A percentile compares a stretch with the other conserved stretches of the same genome.
These are phyloP conservation scores for Pyrrhoderma noxium DNA, from an alignment of 1,284 basidiomycete species.

Conservation along the genomic window DNA sequence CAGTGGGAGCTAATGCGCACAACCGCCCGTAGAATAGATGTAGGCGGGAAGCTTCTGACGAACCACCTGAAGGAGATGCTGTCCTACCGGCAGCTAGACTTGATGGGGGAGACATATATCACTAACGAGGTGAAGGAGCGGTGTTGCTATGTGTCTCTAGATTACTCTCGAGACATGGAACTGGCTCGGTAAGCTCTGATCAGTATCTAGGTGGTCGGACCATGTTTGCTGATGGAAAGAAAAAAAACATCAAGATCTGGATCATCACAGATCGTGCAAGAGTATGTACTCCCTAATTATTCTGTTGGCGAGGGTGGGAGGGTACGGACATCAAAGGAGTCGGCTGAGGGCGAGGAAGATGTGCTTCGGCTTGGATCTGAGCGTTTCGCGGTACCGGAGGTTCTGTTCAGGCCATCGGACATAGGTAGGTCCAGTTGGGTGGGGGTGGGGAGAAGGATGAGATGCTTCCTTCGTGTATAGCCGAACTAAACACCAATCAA, in stretches of 20 bases:
- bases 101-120: constrained; percentile 94
- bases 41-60: constrained; percentile 90
- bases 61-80: constrained; percentile 92
- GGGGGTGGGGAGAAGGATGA: neutral
- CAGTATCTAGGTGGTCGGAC: constrained; percentile 11
- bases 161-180: constrained; percentile 72
- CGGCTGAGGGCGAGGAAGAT: constrained; percentile 60
- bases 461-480: neutral
- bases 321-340: constrained; percentile 49
- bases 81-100: constrained; percentile 94
- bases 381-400: constrained; percentile 82
- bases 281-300: constrained; percentile 88
- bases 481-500: neutral
- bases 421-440: constrained; percentile 52
- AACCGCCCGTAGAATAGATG: constrained; percentile 59
- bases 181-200: constrained; percentile 57
- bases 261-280: constrained; percentile 64
- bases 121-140: constrained; percentile 86
- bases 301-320: constrained; percentile 64
- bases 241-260: constrained; percentile 29
- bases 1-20: neutral
- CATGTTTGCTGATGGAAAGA: constrained; percentile 24
- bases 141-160: constrained; percentile 80
- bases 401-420: constrained; percentile 83
- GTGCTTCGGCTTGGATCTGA: constrained; percentile 84